A percentile compares a stretch with the other conserved stretches of the same genome.
phyloP scores from a whole-genome alignment of 768 basidiomycete genomes.

The Udeniomyces megalosporus region DNA sequence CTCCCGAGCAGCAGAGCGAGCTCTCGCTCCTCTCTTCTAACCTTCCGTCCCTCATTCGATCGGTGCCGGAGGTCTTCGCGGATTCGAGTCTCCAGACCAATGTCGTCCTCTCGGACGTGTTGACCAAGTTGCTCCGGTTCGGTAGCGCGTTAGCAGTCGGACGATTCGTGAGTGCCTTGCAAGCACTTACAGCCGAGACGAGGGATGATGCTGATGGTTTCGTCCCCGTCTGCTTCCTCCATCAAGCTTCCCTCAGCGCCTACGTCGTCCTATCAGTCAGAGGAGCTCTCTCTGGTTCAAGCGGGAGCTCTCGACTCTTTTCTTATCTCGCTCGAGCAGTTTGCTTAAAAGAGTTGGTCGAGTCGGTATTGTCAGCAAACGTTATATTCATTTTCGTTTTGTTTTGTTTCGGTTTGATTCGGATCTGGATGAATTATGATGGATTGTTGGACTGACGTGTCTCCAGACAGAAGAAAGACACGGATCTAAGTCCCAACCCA shows the following conservation, averaged over 20 bases:
- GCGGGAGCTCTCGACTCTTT: conserved; percentile 9
- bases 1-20: conserved; percentile 38
- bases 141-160: conserved; percentile 2
- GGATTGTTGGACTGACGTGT: no score
- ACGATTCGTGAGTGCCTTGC: conserved; percentile 6
- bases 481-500: no score
- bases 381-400: no score
- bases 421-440: no score
- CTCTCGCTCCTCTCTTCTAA: conserved; percentile 45
- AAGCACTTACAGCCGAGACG: not conserved
- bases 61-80: conserved; percentile 51
- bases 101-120: conserved; percentile 59
- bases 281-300: conserved; percentile 15
- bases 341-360: no score
- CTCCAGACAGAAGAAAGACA: no score
- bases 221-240: not conserved
- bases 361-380: no score
- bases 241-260: conserved; percentile 3
- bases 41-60: conserved; percentile 48
- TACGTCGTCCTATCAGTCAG: conserved; percentile 6
- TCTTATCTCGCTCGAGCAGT: conserved; percentile 9
- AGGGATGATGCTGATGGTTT: not conserved
- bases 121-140: conserved; percentile 26
- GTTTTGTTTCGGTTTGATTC: no score
- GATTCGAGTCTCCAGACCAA: conserved; percentile 48